Evolutionary conservation across 1,139 yeast species (phyloP), one percentile per base, ranked within the genome.

Genomic region (Ogataea hybrid): DNA sequence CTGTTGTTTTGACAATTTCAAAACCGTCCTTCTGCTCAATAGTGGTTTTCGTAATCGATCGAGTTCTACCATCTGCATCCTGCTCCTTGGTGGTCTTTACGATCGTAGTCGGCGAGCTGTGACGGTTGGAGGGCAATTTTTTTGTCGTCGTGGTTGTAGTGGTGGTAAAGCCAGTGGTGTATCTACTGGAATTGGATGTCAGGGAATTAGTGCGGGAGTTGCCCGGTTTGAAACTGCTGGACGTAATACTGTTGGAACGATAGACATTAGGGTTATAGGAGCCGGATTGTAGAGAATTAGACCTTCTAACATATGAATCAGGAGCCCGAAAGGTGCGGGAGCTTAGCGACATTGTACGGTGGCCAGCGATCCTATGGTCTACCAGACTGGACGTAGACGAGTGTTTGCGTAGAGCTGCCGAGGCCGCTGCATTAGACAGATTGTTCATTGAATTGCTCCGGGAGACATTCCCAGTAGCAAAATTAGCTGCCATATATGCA

Each of bases 1-100:
- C 52, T 2, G 65, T 62, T 2, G 64, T 63, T 34, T 57, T 57
- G 22, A 57, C 58, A 25, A 63, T 54, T 37, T 63, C 65, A 16
- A 54, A 49, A n/a, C 62, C 61, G 17, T 64, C 66, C 39, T 56
- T 50, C 32, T 53, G 54, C 43, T 62, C 60, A 21, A 63, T 51
- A 0, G 62, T 58, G 6, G 62, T 60, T 35, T 59, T 61, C 5
- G 63, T 59, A 14, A 63, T 59, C 7, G 64, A 60, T 36, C 48
- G 54, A 0, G 66, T 62, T 14, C 63, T 52, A 1, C 67, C 67
- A 14, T 56, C 57, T 5, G 47, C 39, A 29, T 57, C 64, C 37
- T 48, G 54, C 36, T 60, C 63, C 35, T 56, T 57, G 8, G 63
- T 58, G 2, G 62, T 58, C 42, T 54, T 58, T 16, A 57, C 52